Percentiles rank a stretch among this genome's conserved stretches.
These are phyloP conservation scores for Colletotrichum plurivorum DNA, from an alignment of 2,329 filamentous ascomycete genomes.

Conservation along the genomic window DNA sequence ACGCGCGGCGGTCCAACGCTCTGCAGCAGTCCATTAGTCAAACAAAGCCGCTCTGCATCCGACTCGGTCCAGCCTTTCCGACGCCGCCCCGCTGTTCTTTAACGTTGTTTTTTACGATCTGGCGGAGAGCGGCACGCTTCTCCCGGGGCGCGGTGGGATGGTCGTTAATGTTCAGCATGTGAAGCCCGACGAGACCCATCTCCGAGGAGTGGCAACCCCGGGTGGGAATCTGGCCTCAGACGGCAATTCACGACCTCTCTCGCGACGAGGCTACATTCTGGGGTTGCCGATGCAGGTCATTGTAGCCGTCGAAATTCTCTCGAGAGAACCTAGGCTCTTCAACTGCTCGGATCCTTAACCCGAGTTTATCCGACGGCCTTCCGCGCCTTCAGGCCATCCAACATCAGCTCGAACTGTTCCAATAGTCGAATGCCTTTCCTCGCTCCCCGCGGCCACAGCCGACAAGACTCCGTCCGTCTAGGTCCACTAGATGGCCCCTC, in stretches of 20 bases:
- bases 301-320: too few species aligned
- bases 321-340: not conserved
- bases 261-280: too few species aligned
- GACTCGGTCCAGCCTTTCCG: conserved; percentile 13
- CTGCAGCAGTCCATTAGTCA: conserved; percentile 4
- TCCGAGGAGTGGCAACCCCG: not conserved
- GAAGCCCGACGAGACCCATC: not conserved
- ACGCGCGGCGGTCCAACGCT: not conserved
- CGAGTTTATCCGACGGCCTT: not conserved
- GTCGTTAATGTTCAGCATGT: conserved; percentile 2
- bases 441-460: not conserved
- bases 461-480: not conserved
- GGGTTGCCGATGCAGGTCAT: too few species aligned
- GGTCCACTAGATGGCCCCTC: not conserved
- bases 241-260: too few species aligned
- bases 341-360: not conserved
- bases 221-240: too few species aligned
- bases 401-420: not conserved
- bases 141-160: conserved; percentile 1
- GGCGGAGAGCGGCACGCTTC: conserved; percentile 9
- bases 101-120: not conserved
- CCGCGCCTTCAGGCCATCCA: not conserved
- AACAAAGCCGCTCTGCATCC: not conserved
- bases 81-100: not conserved
- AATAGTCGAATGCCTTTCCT: not conserved